Conservation (phyloP, 116 monocot species). For the Iris pallida region DNA sequence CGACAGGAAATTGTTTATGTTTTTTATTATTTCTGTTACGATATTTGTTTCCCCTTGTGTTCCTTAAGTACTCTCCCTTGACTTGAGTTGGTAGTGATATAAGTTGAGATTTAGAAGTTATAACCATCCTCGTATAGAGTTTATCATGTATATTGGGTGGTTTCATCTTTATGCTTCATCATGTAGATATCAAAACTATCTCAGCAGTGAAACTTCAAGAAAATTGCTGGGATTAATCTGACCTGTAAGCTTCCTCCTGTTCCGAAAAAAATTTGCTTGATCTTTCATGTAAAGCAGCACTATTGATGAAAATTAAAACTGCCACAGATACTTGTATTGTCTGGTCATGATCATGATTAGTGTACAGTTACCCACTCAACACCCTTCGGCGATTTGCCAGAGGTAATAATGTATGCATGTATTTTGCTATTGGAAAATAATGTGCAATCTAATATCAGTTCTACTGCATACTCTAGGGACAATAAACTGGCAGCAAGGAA, state of each 20-base stretch:
- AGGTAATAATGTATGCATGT: constrained; percentile 44
- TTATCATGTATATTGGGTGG: no score
- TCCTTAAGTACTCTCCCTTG: no score
- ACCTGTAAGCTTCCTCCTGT: constrained; percentile 80
- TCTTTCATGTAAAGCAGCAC: background rate
- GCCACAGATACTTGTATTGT: constrained; percentile 71
- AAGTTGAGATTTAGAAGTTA: no score
- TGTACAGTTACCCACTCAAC: constrained; percentile 75
- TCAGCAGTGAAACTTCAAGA: constrained; percentile 66
- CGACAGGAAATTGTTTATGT: no score
- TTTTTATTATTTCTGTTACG: no score
- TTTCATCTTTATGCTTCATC: no score
- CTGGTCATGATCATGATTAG: constrained; percentile 99
- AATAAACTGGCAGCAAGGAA: constrained; percentile 92
- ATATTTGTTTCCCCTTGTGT: no score
- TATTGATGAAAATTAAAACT: background rate
- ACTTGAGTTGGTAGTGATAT: no score
- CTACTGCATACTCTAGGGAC: constrained; percentile 89
- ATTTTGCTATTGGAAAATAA: background rate
- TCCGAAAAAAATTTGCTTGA: no score
- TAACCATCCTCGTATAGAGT: no score
- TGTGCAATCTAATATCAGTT: constrained; percentile 29
- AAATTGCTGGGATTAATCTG: constrained; percentile 47
- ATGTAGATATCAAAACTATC: constrained; percentile 83
- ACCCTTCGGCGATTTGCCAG: constrained; percentile 46